Conservation (phyloP, 106 monocot species). For the Platanthera zijinensis region DNA sequence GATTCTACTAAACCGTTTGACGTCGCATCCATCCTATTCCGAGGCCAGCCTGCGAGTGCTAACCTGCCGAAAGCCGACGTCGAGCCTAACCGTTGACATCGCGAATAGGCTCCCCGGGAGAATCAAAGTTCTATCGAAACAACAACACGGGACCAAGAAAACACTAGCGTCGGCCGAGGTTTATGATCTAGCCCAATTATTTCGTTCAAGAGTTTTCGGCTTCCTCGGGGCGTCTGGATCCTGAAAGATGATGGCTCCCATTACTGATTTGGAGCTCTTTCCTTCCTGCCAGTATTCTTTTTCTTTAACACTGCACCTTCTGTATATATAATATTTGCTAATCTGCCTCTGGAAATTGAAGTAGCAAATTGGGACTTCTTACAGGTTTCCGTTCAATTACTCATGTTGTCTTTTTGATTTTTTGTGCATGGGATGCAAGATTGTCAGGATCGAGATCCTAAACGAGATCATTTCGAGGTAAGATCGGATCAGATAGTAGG, state of each 20-base stretch:
- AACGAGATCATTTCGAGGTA: too few species aligned
- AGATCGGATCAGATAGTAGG: too few species aligned
- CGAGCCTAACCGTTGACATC: constrained; percentile 51
- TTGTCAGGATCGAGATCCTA: too few species aligned
- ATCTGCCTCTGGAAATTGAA: too few species aligned
- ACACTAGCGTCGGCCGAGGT: constrained; percentile 42
- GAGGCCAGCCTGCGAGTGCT: constrained; percentile 45
- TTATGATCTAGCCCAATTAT: constrained; percentile 45
- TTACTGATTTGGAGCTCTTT: too few species aligned
- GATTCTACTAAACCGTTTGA: constrained; percentile 79
- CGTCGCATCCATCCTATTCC: constrained; percentile 55
- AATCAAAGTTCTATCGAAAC: constrained; percentile 2
- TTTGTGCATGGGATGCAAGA: too few species aligned
- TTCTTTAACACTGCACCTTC: too few species aligned
- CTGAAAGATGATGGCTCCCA: constrained; percentile 32
- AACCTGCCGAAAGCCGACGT: constrained; percentile 32
- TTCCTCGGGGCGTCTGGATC: constrained; percentile 25
- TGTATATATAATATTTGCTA: too few species aligned
- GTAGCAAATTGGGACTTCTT: too few species aligned
- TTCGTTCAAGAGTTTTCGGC: constrained; percentile 47
- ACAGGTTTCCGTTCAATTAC: too few species aligned
- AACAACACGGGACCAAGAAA: constrained; percentile 11
- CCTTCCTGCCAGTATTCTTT: too few species aligned
- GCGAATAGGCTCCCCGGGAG: constrained; percentile 41
- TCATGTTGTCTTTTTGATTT: too few species aligned